phyloP scores from a whole-genome alignment of 2,329 filamentous ascomycete species.

The Colletotrichum scovillei region DNA sequence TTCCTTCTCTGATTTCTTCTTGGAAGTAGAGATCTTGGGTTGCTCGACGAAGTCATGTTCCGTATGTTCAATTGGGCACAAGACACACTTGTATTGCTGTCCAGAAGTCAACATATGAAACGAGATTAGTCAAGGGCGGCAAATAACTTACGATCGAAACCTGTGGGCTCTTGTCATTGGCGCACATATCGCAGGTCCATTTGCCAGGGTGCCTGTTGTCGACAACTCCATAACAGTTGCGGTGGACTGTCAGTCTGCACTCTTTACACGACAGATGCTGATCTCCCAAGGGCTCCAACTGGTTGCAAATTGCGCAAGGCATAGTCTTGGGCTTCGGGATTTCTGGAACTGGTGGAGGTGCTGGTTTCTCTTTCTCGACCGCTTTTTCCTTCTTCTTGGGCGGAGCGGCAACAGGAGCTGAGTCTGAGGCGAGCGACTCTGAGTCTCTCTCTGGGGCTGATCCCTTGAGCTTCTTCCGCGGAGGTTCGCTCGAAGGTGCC shows the following conservation, averaged over 20 bases:
- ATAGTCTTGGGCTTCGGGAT: constrained; percentile 82
- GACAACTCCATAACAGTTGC: constrained; percentile 88
- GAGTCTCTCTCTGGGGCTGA: constrained; percentile 60
- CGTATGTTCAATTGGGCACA: constrained; percentile 87
- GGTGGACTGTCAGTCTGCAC: constrained; percentile 92
- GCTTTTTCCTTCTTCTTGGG: constrained; percentile 71
- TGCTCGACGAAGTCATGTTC: constrained; percentile 87
- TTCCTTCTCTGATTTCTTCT: constrained; percentile 91
- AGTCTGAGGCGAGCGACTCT: constrained; percentile 59
- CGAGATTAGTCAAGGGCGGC: background rate
- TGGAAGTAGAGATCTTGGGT: constrained; percentile 81
- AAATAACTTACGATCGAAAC: constrained; percentile 81
- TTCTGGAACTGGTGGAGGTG: constrained; percentile 76
- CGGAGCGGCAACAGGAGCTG: constrained; percentile 42
- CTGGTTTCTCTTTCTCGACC: constrained; percentile 71
- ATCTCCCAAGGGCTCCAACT: constrained; percentile 77
- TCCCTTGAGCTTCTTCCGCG: constrained; percentile 74
- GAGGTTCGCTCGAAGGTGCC: constrained; percentile 59
- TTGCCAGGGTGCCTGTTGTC: constrained; percentile 78
- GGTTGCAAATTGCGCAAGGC: constrained; percentile 86
- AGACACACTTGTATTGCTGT: constrained; percentile 88
- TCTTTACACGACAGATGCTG: constrained; percentile 84
- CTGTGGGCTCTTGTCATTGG: constrained; percentile 91
- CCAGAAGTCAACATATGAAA: constrained; percentile 43
- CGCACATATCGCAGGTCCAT: constrained; percentile 96